Evolutionary conservation across 441 rosid species (phyloP).

Genomic region (Pelargonium cotyledonis): DNA sequence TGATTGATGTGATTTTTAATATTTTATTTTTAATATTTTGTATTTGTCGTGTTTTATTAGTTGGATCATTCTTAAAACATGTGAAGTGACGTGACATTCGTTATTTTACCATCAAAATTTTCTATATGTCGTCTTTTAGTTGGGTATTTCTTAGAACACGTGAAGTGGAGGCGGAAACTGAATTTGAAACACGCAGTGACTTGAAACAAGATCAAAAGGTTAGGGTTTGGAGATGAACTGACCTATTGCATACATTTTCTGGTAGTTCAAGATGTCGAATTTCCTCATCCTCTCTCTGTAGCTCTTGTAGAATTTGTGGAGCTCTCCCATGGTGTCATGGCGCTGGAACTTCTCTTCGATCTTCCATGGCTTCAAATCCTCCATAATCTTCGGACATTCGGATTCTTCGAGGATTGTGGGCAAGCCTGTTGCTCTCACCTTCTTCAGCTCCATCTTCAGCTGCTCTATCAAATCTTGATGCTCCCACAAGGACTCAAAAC

Average conservation of each 20-base stretch:
- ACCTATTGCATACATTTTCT: slow-evolving; percentile 85
- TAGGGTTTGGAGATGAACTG: slow-evolving; percentile 24
- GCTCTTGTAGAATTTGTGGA: slow-evolving; percentile 76
- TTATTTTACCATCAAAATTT: too few species aligned
- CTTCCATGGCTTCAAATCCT: slow-evolving; percentile 86
- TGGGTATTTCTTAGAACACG: too few species aligned
- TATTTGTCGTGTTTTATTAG: too few species aligned
- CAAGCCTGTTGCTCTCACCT: slow-evolving; percentile 71
- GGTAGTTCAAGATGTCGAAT: slow-evolving; percentile 81
- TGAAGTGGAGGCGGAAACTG: neutral
- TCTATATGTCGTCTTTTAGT: too few species aligned
- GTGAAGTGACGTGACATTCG: too few species aligned
- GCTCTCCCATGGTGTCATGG: slow-evolving; percentile 60
- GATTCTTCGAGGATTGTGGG: slow-evolving; percentile 74
- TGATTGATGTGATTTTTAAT: too few species aligned
- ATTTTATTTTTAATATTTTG: too few species aligned
- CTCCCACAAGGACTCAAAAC: slow-evolving; percentile 69
- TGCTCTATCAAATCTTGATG: slow-evolving; percentile 91
- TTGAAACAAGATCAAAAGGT: neutral
- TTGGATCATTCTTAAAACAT: too few species aligned
- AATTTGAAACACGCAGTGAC: neutral
- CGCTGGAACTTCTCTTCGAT: slow-evolving; percentile 61
- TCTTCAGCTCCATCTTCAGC: slow-evolving; percentile 77
- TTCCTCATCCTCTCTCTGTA: slow-evolving; percentile 84
- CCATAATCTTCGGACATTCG: slow-evolving; percentile 62